A percentile compares a stretch with the other conserved stretches of the same genome.
These are phyloP conservation scores for Trichoderma semiorbis DNA, from an alignment of 2,329 filamentous ascomycete species.

Conservation along the genomic window DNA sequence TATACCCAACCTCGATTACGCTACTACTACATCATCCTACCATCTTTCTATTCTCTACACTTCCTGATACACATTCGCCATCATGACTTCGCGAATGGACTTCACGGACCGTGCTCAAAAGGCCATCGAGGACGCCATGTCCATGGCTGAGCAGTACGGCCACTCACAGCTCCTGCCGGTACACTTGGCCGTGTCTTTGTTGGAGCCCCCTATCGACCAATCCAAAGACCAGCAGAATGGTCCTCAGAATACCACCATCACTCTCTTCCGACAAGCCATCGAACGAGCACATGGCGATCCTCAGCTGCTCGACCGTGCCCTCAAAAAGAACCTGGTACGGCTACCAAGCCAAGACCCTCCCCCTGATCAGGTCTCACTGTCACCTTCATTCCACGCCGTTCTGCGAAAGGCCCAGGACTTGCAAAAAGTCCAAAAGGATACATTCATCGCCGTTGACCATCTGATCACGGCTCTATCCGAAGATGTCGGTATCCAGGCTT, in stretches of 20 bases:
- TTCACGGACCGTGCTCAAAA: constrained; percentile 93
- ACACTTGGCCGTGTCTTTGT: constrained; percentile 80
- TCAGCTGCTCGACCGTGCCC: constrained; percentile 78
- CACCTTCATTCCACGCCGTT: constrained; percentile 77
- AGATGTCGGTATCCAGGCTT: constrained; percentile 68
- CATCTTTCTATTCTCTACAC: background rate
- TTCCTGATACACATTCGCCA: constrained; percentile 37
- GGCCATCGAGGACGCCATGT: constrained; percentile 83
- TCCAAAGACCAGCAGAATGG: constrained; percentile 82
- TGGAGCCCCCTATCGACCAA: constrained; percentile 70
- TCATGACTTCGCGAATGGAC: constrained; percentile 78
- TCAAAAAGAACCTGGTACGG: constrained; percentile 90
- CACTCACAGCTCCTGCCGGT: constrained; percentile 89
- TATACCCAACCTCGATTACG: background rate
- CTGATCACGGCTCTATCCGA: constrained; percentile 82
- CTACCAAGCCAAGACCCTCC: constrained; percentile 93
- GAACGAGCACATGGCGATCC: constrained; percentile 91
- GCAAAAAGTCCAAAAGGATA: constrained; percentile 97
- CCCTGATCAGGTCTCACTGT: constrained; percentile 80
- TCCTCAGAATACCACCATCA: constrained; percentile 58
- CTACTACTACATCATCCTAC: background rate
- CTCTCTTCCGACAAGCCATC: constrained; percentile 92
- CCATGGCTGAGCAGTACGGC: constrained; percentile 81
- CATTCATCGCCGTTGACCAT: constrained; percentile 91
- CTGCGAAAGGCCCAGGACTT: constrained; percentile 82